A percentile compares a stretch with the other conserved stretches of the same genome.
Evolutionary conservation across 192 early-diverging fungal genomes (phyloP).

Genomic region (Backusella sp.): DNA sequence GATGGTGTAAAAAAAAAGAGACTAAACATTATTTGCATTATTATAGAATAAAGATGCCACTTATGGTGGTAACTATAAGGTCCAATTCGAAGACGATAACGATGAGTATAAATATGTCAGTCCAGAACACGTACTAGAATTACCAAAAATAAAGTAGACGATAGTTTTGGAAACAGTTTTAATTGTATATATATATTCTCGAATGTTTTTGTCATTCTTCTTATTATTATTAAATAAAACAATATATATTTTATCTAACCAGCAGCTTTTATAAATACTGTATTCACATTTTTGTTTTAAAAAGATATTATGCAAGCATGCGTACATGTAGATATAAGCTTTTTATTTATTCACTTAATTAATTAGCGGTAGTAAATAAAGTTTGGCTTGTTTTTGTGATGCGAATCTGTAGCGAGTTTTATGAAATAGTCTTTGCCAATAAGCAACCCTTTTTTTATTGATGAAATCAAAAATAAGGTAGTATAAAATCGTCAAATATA

Average conservation of each 20-base stretch:
- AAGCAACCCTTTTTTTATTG: background rate
- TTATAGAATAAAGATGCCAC: slow-evolving; percentile 34
- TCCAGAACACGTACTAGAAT: slow-evolving; percentile 31
- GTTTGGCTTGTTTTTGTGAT: background rate
- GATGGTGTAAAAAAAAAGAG: background rate
- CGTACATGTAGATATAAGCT: background rate
- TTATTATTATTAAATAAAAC: background rate
- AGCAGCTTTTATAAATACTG: too few species aligned
- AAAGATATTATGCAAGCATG: background rate
- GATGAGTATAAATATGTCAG: slow-evolving; percentile 31
- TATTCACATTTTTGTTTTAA: too few species aligned
- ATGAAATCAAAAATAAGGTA: background rate
- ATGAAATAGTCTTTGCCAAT: background rate
- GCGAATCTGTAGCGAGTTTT: background rate
- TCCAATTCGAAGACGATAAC: slow-evolving; percentile 43
- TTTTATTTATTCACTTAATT: background rate
- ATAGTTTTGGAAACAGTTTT: background rate
- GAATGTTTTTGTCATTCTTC: background rate
- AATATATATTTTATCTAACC: background rate
- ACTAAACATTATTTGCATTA: background rate
- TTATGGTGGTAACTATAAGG: slow-evolving; percentile 28
- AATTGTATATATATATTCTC: background rate
- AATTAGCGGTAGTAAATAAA: background rate
- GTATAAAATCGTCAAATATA: background rate
- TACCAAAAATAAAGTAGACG: slow-evolving; percentile 23